Conservation (phyloP, 257 asterid genomes). For the Solanum bulbocastanum region DNA sequence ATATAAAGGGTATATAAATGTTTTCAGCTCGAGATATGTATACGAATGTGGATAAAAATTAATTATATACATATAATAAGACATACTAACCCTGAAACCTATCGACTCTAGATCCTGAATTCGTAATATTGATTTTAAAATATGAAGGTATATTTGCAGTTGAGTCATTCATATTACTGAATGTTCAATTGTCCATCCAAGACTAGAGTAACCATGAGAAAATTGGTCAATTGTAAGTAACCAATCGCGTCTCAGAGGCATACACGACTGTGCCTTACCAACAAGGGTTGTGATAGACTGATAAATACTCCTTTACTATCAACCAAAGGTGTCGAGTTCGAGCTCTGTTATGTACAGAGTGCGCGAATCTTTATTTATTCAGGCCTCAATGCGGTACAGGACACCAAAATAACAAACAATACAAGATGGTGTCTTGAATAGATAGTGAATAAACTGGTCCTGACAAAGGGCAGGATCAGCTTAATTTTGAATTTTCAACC, state of each 20-base stretch:
- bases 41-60: background rate
- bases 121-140: background rate
- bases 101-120: too few species aligned
- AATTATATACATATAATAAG: background rate
- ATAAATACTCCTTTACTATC: background rate
- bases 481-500: background rate
- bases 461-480: background rate
- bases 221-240: background rate
- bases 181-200: background rate
- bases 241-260: background rate
- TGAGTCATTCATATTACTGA: background rate
- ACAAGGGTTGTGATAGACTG: background rate
- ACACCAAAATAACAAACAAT: background rate
- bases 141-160: background rate
- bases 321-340: background rate
- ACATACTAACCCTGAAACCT: background rate
- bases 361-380: background rate
- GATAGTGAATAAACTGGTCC: background rate
- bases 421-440: background rate
- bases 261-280: background rate
- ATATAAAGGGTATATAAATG: background rate
- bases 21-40: background rate
- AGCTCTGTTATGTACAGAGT: background rate
- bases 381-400: background rate
- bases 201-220: background rate